phyloP scores from a whole-genome alignment of 108 stramenopile genomes.

The Skeletonema potamos region DNA sequence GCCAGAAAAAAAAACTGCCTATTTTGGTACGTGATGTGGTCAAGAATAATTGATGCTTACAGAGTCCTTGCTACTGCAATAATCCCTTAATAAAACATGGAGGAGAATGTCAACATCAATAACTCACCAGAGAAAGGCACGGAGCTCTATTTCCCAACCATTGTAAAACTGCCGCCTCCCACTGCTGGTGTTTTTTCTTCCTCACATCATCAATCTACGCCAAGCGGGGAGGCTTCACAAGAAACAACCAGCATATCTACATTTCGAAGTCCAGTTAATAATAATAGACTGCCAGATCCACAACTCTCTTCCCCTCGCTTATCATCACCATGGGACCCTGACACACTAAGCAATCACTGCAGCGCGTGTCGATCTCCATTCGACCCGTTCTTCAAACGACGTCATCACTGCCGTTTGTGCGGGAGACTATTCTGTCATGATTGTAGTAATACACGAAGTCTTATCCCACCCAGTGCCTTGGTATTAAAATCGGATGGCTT shows the following conservation, averaged over 20 bases:
- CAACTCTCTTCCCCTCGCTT: conserved; percentile 32
- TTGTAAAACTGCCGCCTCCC: background rate
- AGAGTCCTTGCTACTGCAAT: no score
- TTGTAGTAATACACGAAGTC: conserved; percentile 57
- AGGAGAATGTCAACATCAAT: background rate
- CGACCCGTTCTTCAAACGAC: conserved; percentile 64
- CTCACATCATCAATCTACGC: background rate
- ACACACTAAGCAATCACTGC: conserved; percentile 49
- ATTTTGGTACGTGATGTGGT: no score
- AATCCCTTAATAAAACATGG: no score
- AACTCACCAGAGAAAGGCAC: background rate
- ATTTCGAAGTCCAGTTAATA: background rate
- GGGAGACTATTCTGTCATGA: conserved; percentile 81
- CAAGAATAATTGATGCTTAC: no score
- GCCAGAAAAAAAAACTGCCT: no score
- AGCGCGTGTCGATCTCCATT: conserved; percentile 56
- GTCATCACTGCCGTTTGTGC: conserved; percentile 89
- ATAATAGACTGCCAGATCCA: background rate
- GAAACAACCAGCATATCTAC: background rate
- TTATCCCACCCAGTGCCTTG: conserved; percentile 77
- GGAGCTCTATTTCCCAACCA: background rate
- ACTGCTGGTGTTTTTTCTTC: background rate
- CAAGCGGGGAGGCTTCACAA: background rate
- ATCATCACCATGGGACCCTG: conserved; percentile 77
- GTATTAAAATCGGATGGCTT: conserved; percentile 51